These are phyloP conservation scores for Fusarium setosum DNA, from an alignment of 2,329 filamentous ascomycete species.

Conservation along the genomic window DNA sequence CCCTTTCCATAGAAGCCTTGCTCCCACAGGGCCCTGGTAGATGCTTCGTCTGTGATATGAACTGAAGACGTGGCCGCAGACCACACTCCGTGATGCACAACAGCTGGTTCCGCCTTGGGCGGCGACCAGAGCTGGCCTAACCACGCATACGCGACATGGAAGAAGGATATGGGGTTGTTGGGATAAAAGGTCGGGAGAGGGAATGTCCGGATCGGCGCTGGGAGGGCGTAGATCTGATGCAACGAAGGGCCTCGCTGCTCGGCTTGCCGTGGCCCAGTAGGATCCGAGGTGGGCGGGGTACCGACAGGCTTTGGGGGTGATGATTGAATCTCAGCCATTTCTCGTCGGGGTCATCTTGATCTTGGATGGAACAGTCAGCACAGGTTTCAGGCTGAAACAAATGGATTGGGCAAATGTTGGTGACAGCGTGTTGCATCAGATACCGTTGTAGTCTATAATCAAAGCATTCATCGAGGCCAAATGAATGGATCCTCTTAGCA, in stretches of 20 bases:
- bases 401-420: slow-evolving; percentile 23
- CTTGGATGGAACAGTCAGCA: slow-evolving; percentile 44
- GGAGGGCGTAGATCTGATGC: slow-evolving; percentile 83
- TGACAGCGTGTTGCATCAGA: slow-evolving; percentile 71
- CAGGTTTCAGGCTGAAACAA: not conserved
- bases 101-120: slow-evolving; percentile 71
- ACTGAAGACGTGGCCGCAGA: slow-evolving; percentile 85
- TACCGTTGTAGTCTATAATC: slow-evolving; percentile 96
- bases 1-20: slow-evolving; percentile 98
- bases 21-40: slow-evolving; percentile 89
- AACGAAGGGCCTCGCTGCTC: slow-evolving; percentile 57
- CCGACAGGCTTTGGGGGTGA: slow-evolving; percentile 35
- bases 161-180: slow-evolving; percentile 88
- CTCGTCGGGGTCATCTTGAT: slow-evolving; percentile 59
- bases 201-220: slow-evolving; percentile 83
- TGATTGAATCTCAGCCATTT: slow-evolving; percentile 56
- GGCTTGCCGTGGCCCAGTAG: slow-evolving; percentile 31
- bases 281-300: slow-evolving; percentile 33
- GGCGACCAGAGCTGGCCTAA: slow-evolving; percentile 77
- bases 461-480: slow-evolving; percentile 72
- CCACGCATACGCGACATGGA: slow-evolving; percentile 84
- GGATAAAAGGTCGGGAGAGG: slow-evolving; percentile 91
- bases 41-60: slow-evolving; percentile 80
- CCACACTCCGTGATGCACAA: slow-evolving; percentile 80
- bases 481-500: slow-evolving; percentile 70